Percentiles rank a stretch among this genome's conserved stretches.
Evolutionary conservation across 179 eudicot genomes (phyloP).

Genomic region (Carnegiea gigantea): DNA sequence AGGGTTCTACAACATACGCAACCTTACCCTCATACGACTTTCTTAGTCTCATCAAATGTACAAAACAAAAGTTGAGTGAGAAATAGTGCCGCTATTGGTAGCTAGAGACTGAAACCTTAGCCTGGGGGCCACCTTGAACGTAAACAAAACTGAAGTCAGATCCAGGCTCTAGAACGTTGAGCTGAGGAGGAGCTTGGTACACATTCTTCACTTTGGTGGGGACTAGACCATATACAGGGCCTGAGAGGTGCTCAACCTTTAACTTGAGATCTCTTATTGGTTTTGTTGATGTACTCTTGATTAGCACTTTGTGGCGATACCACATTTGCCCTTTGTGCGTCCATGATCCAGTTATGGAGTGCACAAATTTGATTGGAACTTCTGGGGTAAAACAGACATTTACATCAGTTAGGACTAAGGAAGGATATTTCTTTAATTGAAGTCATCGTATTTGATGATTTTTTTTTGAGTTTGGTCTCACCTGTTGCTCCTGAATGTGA

Average conservation of each 20-base stretch:
- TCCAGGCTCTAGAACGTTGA: conserved; percentile 45
- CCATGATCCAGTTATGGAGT: conserved; percentile 72
- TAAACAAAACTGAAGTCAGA: conserved; percentile 63
- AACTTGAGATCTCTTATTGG: conserved; percentile 58
- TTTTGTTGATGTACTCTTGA: conserved; percentile 60
- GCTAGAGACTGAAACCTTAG: conserved; percentile 56
- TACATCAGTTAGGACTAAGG: conserved; percentile 2
- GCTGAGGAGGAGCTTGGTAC: conserved; percentile 50
- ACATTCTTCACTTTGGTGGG: conserved; percentile 44
- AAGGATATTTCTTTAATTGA: conserved; percentile 3
- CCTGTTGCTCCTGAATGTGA: neutral
- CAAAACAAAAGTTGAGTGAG: neutral
- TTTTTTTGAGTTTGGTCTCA: neutral
- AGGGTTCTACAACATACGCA: neutral
- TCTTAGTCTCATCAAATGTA: neutral
- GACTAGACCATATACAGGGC: conserved; percentile 63
- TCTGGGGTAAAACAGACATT: conserved; percentile 25
- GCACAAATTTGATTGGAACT: conserved; percentile 50
- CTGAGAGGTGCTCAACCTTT: conserved; percentile 57
- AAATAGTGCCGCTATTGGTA: conserved; percentile 29
- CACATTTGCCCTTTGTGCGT: conserved; percentile 36
- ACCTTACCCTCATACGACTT: neutral
- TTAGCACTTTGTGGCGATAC: conserved; percentile 65
- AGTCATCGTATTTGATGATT: neutral
- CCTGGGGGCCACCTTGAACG: conserved; percentile 87